A percentile compares a stretch with the other conserved stretches of the same genome.
These are phyloP conservation scores for Lotmaria passim DNA, from an alignment of 208 protist genomes.

Conservation along the genomic window DNA sequence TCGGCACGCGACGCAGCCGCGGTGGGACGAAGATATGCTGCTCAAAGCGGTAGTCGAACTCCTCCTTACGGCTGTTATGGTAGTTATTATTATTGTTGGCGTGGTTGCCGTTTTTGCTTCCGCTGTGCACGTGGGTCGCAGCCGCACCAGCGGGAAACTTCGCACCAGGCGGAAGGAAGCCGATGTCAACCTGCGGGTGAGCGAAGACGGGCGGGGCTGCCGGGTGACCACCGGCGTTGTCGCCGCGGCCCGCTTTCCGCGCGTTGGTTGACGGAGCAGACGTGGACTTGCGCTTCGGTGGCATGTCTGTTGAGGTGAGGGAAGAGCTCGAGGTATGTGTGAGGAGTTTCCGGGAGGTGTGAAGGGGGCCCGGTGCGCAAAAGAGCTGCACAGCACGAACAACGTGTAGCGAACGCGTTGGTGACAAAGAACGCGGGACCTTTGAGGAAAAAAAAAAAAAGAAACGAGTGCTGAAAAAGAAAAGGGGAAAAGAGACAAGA, in stretches of 20 bases:
- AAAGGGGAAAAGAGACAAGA: no score
- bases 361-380: constrained; percentile 1
- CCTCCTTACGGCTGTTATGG: constrained; percentile 20
- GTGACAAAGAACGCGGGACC: not conserved
- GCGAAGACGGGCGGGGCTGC: not conserved
- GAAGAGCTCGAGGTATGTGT: not conserved
- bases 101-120: not conserved
- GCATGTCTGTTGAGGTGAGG: not conserved
- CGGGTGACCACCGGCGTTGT: not conserved
- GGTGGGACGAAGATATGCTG: constrained; percentile 70
- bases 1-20: constrained; percentile 64
- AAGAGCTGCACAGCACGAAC: not conserved
- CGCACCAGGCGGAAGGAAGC: constrained; percentile 55
- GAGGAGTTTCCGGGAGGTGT: not conserved
- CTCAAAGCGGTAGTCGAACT: constrained; percentile 82
- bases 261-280: not conserved
- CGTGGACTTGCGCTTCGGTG: constrained; percentile 3
- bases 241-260: not conserved
- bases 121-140: not conserved
- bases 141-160: constrained; percentile 23
- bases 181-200: constrained; percentile 43
- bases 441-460: not conserved
- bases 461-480: not conserved
- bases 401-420: not conserved
- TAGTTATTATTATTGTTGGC: not conserved